These are phyloP conservation scores for Fraxinus pennsylvanica DNA, from an alignment of 257 asterid species.

Conservation along the genomic window DNA sequence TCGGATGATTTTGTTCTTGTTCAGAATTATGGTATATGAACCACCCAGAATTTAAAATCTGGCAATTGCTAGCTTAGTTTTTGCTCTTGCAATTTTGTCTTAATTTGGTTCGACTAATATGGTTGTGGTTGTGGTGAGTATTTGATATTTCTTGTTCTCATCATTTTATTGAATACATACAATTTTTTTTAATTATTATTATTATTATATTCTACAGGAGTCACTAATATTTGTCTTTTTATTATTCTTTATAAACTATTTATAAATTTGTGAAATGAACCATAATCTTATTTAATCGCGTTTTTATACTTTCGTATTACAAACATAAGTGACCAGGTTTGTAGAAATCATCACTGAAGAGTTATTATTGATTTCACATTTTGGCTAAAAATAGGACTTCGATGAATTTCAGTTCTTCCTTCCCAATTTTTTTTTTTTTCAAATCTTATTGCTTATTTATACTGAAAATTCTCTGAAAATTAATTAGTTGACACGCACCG, in stretches of 20 bases:
- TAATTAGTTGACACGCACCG: neutral
- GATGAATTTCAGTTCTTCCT: neutral
- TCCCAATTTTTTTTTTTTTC: neutral
- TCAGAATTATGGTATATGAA: neutral
- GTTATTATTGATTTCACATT: neutral
- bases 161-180: too few relatives aligned
- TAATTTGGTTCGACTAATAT: neutral
- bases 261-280: too few relatives aligned
- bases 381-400: neutral
- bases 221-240: too few relatives aligned
- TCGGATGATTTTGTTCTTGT: neutral
- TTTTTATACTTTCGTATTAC: neutral
- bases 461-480: neutral
- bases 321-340: neutral
- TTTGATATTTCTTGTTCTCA: neutral
- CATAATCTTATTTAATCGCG: neutral
- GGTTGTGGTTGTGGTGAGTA: neutral
- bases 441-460: neutral
- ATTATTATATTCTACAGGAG: too few relatives aligned
- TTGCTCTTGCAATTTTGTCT: neutral
- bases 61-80: neutral
- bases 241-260: too few relatives aligned
- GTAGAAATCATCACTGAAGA: neutral
- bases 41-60: too few relatives aligned
- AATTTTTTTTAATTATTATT: too few relatives aligned